Evolutionary conservation across 768 basidiomycete species (phyloP).

Genomic region (Amanita jacksonii): DNA sequence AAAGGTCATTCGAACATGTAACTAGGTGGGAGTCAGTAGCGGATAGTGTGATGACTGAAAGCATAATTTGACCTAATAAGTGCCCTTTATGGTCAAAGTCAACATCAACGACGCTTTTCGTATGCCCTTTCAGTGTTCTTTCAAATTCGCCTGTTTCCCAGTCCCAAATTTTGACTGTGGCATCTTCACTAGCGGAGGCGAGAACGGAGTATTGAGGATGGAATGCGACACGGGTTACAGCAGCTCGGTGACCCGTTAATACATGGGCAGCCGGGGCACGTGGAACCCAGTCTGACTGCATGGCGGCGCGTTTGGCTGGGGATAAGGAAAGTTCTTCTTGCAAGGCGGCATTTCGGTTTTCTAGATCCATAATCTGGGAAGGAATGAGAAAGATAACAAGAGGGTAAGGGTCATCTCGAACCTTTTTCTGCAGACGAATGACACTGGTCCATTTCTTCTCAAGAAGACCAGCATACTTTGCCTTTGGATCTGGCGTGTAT

Average conservation of each 20-base stretch:
- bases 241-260: conserved; percentile 65
- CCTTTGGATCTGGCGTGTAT: conserved; percentile 77
- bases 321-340: conserved; percentile 59
- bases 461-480: conserved; percentile 76
- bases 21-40: conserved; percentile 12
- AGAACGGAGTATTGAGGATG: conserved; percentile 79
- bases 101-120: conserved; percentile 78
- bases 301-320: conserved; percentile 43
- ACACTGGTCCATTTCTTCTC: conserved; percentile 99
- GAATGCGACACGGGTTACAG: conserved; percentile 73
- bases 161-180: conserved; percentile 91
- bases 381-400: not conserved
- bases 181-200: conserved; percentile 82
- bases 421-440: conserved; percentile 93
- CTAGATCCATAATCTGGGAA: conserved; percentile 86
- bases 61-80: conserved; percentile 49
- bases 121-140: conserved; percentile 86
- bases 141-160: conserved; percentile 96
- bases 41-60: not conserved
- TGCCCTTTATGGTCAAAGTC: conserved; percentile 86
- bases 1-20: conserved; percentile 74
- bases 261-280: conserved; percentile 75
- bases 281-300: conserved; percentile 82
- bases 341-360: conserved; percentile 69
- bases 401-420: conserved; percentile 18